Evolutionary conservation across 1,284 basidiomycete species (phyloP).

Genomic region (Ustilago trichophora): DNA sequence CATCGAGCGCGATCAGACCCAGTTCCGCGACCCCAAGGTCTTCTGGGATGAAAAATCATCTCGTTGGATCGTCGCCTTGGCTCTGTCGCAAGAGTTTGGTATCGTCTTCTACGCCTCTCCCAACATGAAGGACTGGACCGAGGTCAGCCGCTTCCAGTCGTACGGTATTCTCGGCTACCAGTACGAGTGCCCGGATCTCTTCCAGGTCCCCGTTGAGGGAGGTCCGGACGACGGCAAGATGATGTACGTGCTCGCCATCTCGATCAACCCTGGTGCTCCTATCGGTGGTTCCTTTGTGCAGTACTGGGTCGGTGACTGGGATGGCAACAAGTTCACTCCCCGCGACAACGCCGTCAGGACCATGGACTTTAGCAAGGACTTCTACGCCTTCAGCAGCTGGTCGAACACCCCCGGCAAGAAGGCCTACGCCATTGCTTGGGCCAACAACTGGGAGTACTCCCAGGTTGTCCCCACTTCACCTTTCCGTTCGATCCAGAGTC

Average conservation of each 20-base stretch:
- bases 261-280: slow-evolving; percentile 60
- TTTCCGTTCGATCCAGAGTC: slow-evolving; percentile 67
- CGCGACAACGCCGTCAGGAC: slow-evolving; percentile 63
- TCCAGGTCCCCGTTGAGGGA: slow-evolving; percentile 64
- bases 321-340: slow-evolving; percentile 67
- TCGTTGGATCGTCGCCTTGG: slow-evolving; percentile 68
- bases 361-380: slow-evolving; percentile 68
- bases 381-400: slow-evolving; percentile 68
- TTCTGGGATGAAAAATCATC: slow-evolving; percentile 64
- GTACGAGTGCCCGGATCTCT: slow-evolving; percentile 67
- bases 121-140: slow-evolving; percentile 68
- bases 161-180: slow-evolving; percentile 65
- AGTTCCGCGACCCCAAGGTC: slow-evolving; percentile 69
- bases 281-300: slow-evolving; percentile 66
- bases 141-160: slow-evolving; percentile 64
- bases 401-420: slow-evolving; percentile 54
- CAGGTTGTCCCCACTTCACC: slow-evolving; percentile 66
- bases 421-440: slow-evolving; percentile 67
- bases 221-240: slow-evolving; percentile 54
- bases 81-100: slow-evolving; percentile 65
- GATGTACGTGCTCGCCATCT: slow-evolving; percentile 50
- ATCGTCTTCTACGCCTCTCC: slow-evolving; percentile 67
- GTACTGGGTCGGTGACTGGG: slow-evolving; percentile 68
- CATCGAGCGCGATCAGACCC: slow-evolving; percentile 59
- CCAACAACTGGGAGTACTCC: slow-evolving; percentile 69